Evolutionary conservation across 371 early-diverging fungal species (phyloP).

Genomic region (Mucor mucedo): DNA sequence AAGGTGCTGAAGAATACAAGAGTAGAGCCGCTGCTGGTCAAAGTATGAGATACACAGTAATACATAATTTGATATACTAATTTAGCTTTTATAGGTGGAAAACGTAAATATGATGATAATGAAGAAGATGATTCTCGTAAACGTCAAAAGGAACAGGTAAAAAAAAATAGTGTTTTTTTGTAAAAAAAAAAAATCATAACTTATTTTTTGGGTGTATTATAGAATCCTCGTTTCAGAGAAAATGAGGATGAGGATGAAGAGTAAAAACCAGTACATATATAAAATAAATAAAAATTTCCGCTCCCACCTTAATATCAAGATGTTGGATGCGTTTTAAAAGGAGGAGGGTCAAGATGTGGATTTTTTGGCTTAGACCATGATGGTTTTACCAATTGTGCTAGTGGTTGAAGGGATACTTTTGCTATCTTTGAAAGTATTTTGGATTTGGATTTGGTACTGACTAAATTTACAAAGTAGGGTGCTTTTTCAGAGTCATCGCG

Average conservation of each 20-base stretch:
- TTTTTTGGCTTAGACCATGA: conserved; percentile 6
- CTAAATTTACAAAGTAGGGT: conserved; percentile 21
- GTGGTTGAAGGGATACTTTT: conserved; percentile 27
- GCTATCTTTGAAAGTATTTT: conserved; percentile 21
- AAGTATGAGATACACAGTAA: neutral
- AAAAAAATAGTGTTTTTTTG: neutral
- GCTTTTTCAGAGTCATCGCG: conserved; percentile 26
- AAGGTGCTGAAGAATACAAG: conserved; percentile 64
- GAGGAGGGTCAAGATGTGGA: conserved; percentile 3
- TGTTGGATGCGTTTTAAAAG: conserved; percentile 9
- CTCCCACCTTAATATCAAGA: neutral
- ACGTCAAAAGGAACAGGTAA: conserved; percentile 53
- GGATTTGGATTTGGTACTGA: conserved; percentile 9
- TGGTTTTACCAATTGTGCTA: conserved; percentile 29
- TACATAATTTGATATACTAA: neutral
- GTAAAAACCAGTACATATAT: conserved; percentile 13
- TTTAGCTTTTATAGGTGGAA: conserved; percentile 15
- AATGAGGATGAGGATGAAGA: conserved; percentile 63
- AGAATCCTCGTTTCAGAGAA: conserved; percentile 69
- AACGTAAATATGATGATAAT: conserved; percentile 52
- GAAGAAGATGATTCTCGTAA: conserved; percentile 45
- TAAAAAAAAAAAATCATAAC: neutral
- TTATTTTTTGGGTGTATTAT: conserved; percentile 2
- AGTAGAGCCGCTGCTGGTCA: conserved; percentile 45
- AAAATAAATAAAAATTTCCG: neutral